Evolutionary conservation across 2,329 filamentous ascomycete genomes (phyloP).

Genomic region (Fusarium bactridioides): DNA sequence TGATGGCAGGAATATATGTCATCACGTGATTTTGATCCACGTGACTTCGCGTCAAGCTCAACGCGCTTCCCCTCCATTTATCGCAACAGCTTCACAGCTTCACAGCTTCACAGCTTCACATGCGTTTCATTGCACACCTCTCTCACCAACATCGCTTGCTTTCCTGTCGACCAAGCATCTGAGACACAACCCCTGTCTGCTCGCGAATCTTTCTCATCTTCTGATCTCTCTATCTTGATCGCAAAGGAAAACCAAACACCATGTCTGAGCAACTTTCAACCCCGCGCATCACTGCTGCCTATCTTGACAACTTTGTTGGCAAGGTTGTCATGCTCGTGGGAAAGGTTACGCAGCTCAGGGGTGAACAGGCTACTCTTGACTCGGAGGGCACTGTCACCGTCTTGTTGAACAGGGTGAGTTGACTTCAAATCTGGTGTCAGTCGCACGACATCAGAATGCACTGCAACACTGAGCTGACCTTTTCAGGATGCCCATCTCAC

Average conservation of each 20-base stretch:
- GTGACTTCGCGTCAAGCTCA: constrained; percentile 31
- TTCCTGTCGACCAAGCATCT: background rate
- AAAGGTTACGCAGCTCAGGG: constrained; percentile 82
- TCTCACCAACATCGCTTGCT: background rate
- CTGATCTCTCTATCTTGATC: background rate
- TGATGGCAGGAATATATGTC: rapidly evolving
- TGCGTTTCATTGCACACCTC: background rate
- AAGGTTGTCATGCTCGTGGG: constrained; percentile 86
- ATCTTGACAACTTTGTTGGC: constrained; percentile 78
- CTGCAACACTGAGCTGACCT: background rate
- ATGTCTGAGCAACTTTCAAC: constrained; percentile 75
- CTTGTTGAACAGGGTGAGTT: constrained; percentile 74
- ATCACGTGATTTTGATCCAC: constrained; percentile 15
- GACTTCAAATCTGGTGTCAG: background rate
- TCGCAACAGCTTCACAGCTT: background rate
- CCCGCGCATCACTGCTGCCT: constrained; percentile 82
- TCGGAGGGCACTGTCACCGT: constrained; percentile 80
- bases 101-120: constrained; percentile 13
- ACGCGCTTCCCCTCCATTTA: constrained; percentile 30
- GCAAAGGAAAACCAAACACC: constrained; percentile 21
- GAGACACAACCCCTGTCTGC: background rate
- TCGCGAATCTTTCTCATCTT: background rate
- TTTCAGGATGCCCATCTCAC: constrained; percentile 75
- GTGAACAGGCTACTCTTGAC: constrained; percentile 82
- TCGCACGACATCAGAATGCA: background rate